Conservation (phyloP, 2,329 filamentous ascomycete species). For the Dryadomyces sulphureus region DNA sequence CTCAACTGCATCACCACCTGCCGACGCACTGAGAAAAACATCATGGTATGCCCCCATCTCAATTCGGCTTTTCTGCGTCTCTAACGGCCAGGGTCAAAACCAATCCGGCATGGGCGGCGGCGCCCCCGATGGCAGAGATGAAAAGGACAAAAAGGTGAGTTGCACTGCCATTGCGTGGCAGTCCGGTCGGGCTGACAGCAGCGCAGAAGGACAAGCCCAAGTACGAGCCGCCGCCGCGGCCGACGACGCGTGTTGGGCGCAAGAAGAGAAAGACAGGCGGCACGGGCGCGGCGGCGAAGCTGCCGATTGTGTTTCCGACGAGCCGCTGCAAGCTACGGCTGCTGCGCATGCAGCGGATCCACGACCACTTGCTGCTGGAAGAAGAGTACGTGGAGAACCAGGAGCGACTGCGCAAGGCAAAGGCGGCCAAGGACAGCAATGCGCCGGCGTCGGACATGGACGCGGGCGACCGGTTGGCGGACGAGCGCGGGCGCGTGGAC, state of each 20-base stretch:
- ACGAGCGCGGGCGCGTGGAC: constrained; percentile 87
- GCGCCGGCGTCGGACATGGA: constrained; percentile 56
- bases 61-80: too few species aligned
- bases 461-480: constrained; percentile 73
- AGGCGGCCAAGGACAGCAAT: constrained; percentile 58
- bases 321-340: constrained; percentile 95
- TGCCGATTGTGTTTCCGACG: constrained; percentile 86
- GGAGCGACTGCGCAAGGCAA: constrained; percentile 85
- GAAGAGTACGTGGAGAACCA: constrained; percentile 99
- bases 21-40: not conserved
- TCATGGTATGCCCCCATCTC: not conserved
- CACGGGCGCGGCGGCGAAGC: constrained; percentile 86
- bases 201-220: constrained; percentile 96
- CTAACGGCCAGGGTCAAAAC: constrained; percentile 52
- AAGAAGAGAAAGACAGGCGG: constrained; percentile 97
- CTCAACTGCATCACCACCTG: not conserved
- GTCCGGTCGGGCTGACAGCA: constrained; percentile 1
- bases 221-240: constrained; percentile 96
- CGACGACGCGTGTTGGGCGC: constrained; percentile 89
- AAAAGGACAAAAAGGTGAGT: constrained; percentile 84
- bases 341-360: constrained; percentile 94
- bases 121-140: constrained; percentile 56
- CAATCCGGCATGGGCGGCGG: constrained; percentile 76
- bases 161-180: not conserved
- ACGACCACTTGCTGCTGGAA: constrained; percentile 91